phyloP scores from a whole-genome alignment of 371 early-diverging fungal genomes.

The Mucor ambiguus region DNA sequence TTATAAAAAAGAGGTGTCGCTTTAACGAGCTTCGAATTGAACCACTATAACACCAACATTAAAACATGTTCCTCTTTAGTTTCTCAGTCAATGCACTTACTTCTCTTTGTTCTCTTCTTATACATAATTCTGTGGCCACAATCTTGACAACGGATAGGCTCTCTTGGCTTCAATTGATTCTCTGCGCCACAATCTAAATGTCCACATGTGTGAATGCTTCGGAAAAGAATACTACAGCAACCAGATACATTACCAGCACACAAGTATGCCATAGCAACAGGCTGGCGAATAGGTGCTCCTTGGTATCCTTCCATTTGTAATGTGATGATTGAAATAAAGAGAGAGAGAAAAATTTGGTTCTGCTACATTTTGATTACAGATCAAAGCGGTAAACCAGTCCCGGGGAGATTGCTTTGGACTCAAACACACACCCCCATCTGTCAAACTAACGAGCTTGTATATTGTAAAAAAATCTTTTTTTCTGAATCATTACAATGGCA shows the following conservation, averaged over 20 bases:
- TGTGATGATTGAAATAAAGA: neutral
- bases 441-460: neutral
- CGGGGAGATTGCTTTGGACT: neutral
- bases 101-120: slow-evolving; percentile 95
- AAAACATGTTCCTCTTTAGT: neutral
- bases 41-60: slow-evolving; percentile 59
- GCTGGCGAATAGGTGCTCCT: slow-evolving; percentile 53
- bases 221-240: neutral
- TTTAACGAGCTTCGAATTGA: slow-evolving; percentile 87
- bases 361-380: neutral
- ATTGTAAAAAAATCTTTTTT: neutral
- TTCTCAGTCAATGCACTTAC: slow-evolving; percentile 50
- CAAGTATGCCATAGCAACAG: slow-evolving; percentile 62
- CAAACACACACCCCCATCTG: neutral
- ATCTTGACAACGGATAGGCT: slow-evolving; percentile 95
- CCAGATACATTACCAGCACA: slow-evolving; percentile 54
- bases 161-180: slow-evolving; percentile 91
- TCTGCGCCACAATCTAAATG: slow-evolving; percentile 82
- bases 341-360: neutral
- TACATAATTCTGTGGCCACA: slow-evolving; percentile 97
- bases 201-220: neutral
- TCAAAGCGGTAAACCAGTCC: slow-evolving; percentile 3
- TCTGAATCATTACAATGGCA: slow-evolving; percentile 7
- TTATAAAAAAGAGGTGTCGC: neutral
- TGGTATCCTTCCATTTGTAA: slow-evolving; percentile 48